Base-by-base conservation (phyloP, 306 rosid genomes). In the Rosa multiflora region DNA sequence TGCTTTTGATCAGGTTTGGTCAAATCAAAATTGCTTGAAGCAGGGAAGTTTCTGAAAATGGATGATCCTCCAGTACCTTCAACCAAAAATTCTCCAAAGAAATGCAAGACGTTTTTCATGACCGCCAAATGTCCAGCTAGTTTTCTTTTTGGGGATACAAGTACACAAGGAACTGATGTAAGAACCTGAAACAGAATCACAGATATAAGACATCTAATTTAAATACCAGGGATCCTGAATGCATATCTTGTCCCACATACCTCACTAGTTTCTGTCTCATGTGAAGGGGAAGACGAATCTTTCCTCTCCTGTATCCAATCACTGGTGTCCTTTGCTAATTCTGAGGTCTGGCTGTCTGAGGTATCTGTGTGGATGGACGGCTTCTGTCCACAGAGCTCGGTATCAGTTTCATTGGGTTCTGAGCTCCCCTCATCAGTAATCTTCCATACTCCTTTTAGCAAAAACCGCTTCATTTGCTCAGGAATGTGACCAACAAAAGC, bases 31-130 rank as follows among this genome's bases (percentile, higher is more conserved):
- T 73, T 89, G 82, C 77, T 83, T 62, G 88, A 81, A 78, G 88
- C 87, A 75, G 85, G 86, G 64, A 92, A 95, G 85, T 91, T 88
- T 82, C 78, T 90, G 81, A 95, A 95, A 77, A 90, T 92, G 48
- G 98, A 91, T 77, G 96, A 90, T 75, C 99, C 98, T 39, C 96
- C 98, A 76, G 94, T 92, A 78, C 99, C 98, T 84, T 95, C 98
- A 73, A 95, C 99, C 88, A 91, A 69, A 81, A 91, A 89, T 75
- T 91, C 94, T 67, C 97, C 95, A 79, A 85, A 95, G 77, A 95
- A 95, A 89, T 91, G 99, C 94, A 95, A 81, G 77, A 86, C 92
- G 79, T 89, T 88, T 83, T 95, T 95, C 98, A 85, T 92, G 84
- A 95, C 92, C 37, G 96, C 98, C 88, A 95, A 88, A 82, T 88